phyloP scores from a whole-genome alignment of 2,329 filamentous ascomycete species.

The Cryphonectria naterciae region DNA sequence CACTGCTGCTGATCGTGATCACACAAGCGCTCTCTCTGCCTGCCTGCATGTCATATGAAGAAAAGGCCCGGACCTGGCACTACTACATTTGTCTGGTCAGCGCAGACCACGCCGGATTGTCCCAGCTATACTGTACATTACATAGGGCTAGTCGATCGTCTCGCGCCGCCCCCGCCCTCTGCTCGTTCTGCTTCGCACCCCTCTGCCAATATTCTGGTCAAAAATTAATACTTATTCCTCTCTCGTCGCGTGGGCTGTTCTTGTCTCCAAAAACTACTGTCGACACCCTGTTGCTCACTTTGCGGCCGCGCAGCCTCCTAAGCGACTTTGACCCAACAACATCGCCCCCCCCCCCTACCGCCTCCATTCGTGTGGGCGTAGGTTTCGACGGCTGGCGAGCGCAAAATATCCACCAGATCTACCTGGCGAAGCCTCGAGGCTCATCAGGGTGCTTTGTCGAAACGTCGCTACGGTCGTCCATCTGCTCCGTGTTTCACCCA shows the following conservation, averaged over 20 bases:
- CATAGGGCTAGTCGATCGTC: neutral
- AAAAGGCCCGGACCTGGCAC: neutral
- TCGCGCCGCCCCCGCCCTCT: neutral
- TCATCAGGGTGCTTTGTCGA: constrained; percentile 4
- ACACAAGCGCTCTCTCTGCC: constrained; percentile 13
- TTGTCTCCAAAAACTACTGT: neutral
- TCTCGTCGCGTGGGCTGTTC: neutral
- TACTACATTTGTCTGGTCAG: neutral
- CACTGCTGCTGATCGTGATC: constrained; percentile 16
- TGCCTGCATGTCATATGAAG: neutral
- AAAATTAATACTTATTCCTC: neutral
- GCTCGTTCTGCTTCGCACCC: neutral
- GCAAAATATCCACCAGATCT: neutral
- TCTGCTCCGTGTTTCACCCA: constrained; percentile 25
- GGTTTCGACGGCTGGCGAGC: neutral
- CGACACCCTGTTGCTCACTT: neutral
- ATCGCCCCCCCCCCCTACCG: neutral
- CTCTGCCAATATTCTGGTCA: neutral
- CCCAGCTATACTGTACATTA: neutral
- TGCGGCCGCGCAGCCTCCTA: neutral
- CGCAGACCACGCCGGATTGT: neutral
- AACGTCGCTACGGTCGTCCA: constrained; percentile 11
- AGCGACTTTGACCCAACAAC: neutral
- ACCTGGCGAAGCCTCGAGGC: neutral
- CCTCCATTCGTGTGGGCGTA: neutral